Percentiles rank a stretch among this genome's conserved stretches.
phyloP scores from a whole-genome alignment of 2,329 filamentous ascomycete genomes.

The Monosporascus sp. region DNA sequence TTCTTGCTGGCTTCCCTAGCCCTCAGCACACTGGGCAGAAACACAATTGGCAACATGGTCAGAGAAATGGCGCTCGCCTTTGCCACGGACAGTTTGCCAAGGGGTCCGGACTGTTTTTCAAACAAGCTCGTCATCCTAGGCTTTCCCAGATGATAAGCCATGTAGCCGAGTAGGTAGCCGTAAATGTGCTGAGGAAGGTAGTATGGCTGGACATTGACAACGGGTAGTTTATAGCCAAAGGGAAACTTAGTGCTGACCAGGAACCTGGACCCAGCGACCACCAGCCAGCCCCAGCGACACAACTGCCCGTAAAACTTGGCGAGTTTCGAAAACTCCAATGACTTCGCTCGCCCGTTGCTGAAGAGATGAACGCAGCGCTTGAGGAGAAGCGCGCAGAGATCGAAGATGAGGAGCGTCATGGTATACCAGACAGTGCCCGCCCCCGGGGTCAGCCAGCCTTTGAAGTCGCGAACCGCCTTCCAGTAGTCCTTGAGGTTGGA shows the following conservation, averaged over 20 bases:
- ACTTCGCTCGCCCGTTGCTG: neutral
- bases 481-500: conserved; percentile 1
- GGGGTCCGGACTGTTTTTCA: neutral
- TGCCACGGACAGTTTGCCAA: too few species aligned
- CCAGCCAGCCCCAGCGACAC: conserved; percentile 5
- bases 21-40: too few species aligned
- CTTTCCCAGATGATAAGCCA: conserved; percentile 1
- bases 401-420: conserved; percentile 2
- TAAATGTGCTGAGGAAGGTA: neutral
- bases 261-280: conserved; percentile 2
- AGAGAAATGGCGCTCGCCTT: too few species aligned
- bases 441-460: neutral
- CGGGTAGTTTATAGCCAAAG: too few species aligned
- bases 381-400: conserved; percentile 1
- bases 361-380: conserved; percentile 1
- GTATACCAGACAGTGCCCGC: conserved; percentile 2
- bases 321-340: neutral
- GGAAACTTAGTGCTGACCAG: neutral
- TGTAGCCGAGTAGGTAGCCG: conserved; percentile 2
- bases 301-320: conserved; percentile 1
- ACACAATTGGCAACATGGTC: too few species aligned
- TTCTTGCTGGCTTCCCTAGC: too few species aligned
- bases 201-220: too few species aligned
- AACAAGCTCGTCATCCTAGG: conserved; percentile 2
- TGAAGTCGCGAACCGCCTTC: conserved; percentile 1